A percentile compares a stretch with the other conserved stretches of the same genome.
Evolutionary conservation across 805 yeast species (phyloP).

Genomic region (Saccharomycopsis sp.): DNA sequence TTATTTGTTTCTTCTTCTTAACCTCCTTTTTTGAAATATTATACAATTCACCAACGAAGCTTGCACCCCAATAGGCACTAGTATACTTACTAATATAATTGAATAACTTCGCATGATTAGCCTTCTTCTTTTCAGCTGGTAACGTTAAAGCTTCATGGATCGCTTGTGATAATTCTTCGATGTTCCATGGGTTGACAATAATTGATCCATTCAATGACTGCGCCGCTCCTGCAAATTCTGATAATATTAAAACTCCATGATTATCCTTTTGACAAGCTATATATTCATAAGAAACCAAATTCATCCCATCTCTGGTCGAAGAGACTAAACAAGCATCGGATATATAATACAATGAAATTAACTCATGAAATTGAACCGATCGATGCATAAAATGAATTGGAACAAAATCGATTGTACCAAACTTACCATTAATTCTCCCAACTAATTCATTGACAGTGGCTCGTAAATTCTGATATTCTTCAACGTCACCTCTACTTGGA

Average conservation of each 20-base stretch:
- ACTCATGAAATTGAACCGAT: conserved; percentile 83
- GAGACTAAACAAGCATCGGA: conserved; percentile 90
- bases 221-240: conserved; percentile 99
- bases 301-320: conserved; percentile 98
- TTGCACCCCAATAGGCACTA: conserved; percentile 95
- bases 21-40: conserved; percentile 28
- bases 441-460: conserved; percentile 94
- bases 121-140: conserved; percentile 69
- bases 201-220: conserved; percentile 92
- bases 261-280: conserved; percentile 88
- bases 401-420: conserved; percentile 94
- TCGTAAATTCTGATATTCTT: conserved; percentile 89
- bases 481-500: conserved; percentile 96
- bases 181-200: conserved; percentile 97
- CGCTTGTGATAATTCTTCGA: conserved; percentile 84
- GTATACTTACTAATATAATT: conserved; percentile 89
- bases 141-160: conserved; percentile 81
- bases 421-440: conserved; percentile 92
- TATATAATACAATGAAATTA: conserved; percentile 77
- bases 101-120: conserved; percentile 79
- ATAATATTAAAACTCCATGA: conserved; percentile 79
- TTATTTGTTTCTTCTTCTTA: conserved; percentile 1
- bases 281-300: conserved; percentile 90
- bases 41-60: conserved; percentile 79
- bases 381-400: conserved; percentile 97